These are phyloP conservation scores for Fusarium virguliforme DNA, from an alignment of 2,329 filamentous ascomycete species.

Conservation along the genomic window DNA sequence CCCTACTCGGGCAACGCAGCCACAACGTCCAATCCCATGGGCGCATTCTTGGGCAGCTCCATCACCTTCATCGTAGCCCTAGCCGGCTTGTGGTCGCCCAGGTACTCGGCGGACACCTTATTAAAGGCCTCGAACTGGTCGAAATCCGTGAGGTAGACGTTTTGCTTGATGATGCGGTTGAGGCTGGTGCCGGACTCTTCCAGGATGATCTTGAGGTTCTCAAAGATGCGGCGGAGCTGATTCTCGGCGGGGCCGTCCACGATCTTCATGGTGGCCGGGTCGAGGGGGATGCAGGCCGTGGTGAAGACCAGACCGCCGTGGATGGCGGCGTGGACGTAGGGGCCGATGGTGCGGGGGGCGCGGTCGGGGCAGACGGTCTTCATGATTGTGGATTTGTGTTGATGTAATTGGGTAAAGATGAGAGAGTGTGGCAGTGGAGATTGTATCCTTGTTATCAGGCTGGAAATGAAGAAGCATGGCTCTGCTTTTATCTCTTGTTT, in stretches of 20 bases:
- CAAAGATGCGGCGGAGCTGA: background rate
- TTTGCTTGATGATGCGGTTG: background rate
- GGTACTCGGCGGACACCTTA: background rate
- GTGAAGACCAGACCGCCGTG: background rate
- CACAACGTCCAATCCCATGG: background rate
- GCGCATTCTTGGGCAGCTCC: background rate
- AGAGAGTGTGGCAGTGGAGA: background rate
- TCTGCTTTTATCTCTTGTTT: background rate
- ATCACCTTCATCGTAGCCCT: background rate
- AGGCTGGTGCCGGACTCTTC: background rate
- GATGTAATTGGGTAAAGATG: background rate
- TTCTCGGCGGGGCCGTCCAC: background rate
- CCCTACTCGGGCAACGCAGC: background rate
- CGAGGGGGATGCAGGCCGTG: background rate
- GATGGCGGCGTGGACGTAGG: background rate
- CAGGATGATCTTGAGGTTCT: conserved; percentile 1
- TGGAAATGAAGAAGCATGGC: background rate
- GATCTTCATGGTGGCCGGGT: background rate
- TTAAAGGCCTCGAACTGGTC: background rate
- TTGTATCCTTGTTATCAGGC: background rate
- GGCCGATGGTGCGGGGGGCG: background rate
- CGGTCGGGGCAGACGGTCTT: background rate
- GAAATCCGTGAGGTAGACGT: conserved; percentile 3
- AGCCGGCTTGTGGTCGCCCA: conserved; percentile 1
- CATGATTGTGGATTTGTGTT: background rate